These are phyloP conservation scores for Mercurialis annua DNA, from an alignment of 345 rosid genomes.

Conservation along the genomic window DNA sequence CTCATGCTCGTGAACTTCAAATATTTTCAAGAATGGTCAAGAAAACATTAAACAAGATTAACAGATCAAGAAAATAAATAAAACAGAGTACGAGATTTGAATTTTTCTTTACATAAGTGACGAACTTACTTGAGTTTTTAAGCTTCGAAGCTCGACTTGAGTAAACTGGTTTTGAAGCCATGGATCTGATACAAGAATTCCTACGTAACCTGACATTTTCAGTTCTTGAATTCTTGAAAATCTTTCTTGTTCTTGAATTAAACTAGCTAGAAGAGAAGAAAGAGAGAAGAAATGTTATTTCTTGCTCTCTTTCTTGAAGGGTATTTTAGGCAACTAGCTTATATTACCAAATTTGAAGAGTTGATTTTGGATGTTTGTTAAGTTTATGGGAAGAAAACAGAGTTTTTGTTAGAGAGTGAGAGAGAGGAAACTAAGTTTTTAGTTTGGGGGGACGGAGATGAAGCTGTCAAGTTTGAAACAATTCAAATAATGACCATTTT, in stretches of 20 bases:
- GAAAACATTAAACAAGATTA: neutral
- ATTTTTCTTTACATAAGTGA: neutral
- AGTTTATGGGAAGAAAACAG: neutral
- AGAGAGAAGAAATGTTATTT: neutral
- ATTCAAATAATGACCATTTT: slow-evolving; percentile 20
- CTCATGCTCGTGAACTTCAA: slow-evolving; percentile 81
- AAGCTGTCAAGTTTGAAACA: slow-evolving; percentile 43
- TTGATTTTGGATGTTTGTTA: neutral
- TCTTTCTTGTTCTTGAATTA: neutral
- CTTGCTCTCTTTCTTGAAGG: neutral
- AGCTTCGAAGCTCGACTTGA: slow-evolving; percentile 97
- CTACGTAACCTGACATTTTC: slow-evolving; percentile 81
- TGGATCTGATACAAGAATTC: slow-evolving; percentile 92
- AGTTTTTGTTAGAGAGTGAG: neutral
- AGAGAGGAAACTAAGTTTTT: neutral
- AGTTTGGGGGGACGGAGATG: slow-evolving; percentile 34
- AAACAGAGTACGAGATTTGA: neutral
- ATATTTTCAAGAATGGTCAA: neutral
- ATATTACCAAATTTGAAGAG: neutral
- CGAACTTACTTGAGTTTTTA: slow-evolving; percentile 69
- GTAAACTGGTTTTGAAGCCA: slow-evolving; percentile 98
- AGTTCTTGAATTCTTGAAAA: neutral
- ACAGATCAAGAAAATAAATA: neutral
- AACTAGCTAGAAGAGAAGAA: neutral
- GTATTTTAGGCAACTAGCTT: neutral